Evolutionary conservation across 495 filamentous ascomycete species (phyloP), one percentile per base, ranked within the genome.

Genomic region (Podospora tetraspora): DNA sequence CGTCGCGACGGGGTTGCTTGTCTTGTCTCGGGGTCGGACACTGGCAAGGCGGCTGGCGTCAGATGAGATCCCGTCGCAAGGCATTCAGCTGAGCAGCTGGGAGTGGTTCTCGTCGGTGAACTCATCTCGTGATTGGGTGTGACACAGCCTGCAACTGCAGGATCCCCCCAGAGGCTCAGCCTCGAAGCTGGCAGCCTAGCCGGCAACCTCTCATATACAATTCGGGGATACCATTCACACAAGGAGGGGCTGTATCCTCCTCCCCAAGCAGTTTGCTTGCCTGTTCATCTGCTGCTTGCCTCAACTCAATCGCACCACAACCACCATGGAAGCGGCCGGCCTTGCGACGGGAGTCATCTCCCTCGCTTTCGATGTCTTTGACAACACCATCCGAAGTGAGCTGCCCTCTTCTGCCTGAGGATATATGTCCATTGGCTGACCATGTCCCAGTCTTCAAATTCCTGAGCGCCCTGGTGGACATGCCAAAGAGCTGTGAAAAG

Each of bases 361-460:
- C 58, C 68, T 77, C 24, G 71, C 73, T 1, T 72, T 68, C 62
- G 75, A 77, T 62, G 75, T 77, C 3, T 77, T 75, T 63, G 75
- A 77, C 65, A 72, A 70, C 68, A 70, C 72, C 21, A 71, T 77
- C 22, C 43, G 70, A 3, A 63, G 74, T 74, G 57, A 64, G 74
- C 70, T 61, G 25, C 13, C 0, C 22, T 25, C 24, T 57, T 19
- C 16, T n/a, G 22, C 16, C 11, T 16, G 30, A 23, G 12, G 30
- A 4, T 25, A 10, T 2, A 58, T 43, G 34, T 6, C 34, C 21
- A 16, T 11, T 11, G 21, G 34, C 21, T 63, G 9, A 59, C 63
- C 19, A 12, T 19, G 2, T 3, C 24, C 29, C 27, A 69, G 71
- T 78, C 11, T 76, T 78, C 70, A 76, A 75, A 12, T 78, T 78